These are phyloP conservation scores for Clarkia xantiana DNA, from an alignment of 345 rosid genomes.

Conservation along the genomic window DNA sequence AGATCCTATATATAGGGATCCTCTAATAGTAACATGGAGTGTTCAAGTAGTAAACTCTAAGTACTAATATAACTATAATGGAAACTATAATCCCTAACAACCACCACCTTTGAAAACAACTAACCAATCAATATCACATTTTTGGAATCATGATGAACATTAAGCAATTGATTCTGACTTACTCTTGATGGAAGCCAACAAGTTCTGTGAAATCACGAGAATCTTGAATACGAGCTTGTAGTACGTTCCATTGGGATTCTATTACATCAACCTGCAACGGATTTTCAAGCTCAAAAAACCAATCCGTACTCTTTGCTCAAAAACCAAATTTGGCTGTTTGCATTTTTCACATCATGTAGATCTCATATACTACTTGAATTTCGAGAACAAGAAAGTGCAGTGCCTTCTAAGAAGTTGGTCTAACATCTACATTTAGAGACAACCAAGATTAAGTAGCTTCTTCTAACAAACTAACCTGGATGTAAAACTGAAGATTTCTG, in stretches of 20 bases:
- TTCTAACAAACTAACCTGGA: slow-evolving; percentile 42
- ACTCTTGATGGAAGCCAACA: slow-evolving; percentile 97
- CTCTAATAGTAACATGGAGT: no score
- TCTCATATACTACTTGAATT: no score
- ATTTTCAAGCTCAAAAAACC: not conserved
- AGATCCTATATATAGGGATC: no score
- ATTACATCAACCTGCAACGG: slow-evolving; percentile 72
- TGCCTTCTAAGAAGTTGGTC: not conserved
- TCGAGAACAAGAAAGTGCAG: no score
- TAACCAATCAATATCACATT: not conserved
- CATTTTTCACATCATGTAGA: no score
- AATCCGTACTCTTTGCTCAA: not conserved
- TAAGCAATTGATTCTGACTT: slow-evolving; percentile 12
- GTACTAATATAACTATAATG: no score
- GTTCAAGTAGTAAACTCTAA: no score
- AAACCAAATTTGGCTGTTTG: no score
- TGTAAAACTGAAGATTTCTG: slow-evolving; percentile 92
- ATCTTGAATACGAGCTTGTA: slow-evolving; percentile 70
- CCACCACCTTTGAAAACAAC: no score
- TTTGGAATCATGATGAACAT: not conserved
- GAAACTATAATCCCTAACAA: no score
- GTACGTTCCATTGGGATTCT: slow-evolving; percentile 97
- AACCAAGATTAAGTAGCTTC: not conserved
- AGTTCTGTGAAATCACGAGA: slow-evolving; percentile 91
- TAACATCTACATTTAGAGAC: not conserved